Percentiles rank a stretch among this genome's conserved stretches.
phyloP scores from a whole-genome alignment of 2,329 filamentous ascomycete species.

The Neobulgaria alba region DNA sequence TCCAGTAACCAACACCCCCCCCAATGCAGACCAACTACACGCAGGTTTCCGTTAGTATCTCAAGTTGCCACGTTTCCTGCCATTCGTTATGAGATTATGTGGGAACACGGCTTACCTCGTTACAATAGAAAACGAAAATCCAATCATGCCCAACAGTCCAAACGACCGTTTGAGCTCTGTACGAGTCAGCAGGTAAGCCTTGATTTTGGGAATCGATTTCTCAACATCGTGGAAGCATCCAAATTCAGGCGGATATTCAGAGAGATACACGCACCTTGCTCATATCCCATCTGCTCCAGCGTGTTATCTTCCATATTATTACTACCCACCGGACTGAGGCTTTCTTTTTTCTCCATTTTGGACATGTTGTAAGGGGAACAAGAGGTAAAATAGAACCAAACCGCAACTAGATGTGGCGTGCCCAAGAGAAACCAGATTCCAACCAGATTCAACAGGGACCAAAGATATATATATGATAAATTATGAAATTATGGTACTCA shows the following conservation, averaged over 20 bases:
- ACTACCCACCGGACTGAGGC: no score
- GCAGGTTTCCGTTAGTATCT: constrained; percentile 10
- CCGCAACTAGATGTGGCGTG: no score
- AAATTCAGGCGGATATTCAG: no score
- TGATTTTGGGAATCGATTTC: neutral
- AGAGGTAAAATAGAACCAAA: no score
- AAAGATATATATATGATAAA: no score
- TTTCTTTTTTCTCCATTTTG: no score
- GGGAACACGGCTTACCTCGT: constrained; percentile 34
- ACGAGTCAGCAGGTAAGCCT: constrained; percentile 1
- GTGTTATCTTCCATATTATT: constrained; percentile 17
- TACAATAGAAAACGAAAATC: constrained; percentile 50
- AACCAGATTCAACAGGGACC: no score
- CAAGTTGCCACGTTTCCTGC: constrained; percentile 8
- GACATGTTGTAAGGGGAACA: no score
- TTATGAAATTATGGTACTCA: no score
- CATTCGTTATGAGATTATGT: neutral
- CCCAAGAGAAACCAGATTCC: no score
- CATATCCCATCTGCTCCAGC: constrained; percentile 20
- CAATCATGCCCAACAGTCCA: constrained; percentile 47
- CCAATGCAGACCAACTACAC: constrained; percentile 48
- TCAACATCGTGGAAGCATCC: no score
- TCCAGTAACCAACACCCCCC: constrained; percentile 47
- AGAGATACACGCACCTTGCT: constrained; percentile 16
- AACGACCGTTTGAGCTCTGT: constrained; percentile 49